phyloP scores from a whole-genome alignment of 257 asterid species.

The Fraxinus anomala region DNA sequence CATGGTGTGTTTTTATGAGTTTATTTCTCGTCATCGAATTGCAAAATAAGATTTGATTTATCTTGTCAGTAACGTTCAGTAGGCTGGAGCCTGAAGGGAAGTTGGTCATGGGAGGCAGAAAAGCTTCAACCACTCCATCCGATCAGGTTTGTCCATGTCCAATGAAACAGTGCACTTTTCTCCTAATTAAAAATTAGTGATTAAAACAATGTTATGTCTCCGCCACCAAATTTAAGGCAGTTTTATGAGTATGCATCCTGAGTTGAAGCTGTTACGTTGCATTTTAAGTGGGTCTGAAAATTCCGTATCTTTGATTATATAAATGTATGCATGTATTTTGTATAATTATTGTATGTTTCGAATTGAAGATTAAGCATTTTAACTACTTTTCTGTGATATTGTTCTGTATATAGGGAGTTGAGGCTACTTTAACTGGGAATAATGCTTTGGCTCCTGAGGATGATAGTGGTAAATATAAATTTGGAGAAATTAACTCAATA shows the following conservation, averaged over 20 bases:
- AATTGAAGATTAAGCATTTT: conserved; percentile 16
- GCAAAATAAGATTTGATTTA: conserved; percentile 34
- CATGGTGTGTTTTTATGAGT: conserved; percentile 12
- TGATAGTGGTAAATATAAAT: conserved; percentile 40
- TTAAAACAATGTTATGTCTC: not conserved
- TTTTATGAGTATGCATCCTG: not conserved
- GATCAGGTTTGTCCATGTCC: conserved; percentile 62
- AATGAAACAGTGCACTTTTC: not conserved
- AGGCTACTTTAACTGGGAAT: conserved; percentile 37
- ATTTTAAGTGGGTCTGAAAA: not conserved
- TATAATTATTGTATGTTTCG: not conserved
- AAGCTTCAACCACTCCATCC: conserved; percentile 48
- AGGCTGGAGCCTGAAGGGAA: conserved; percentile 95
- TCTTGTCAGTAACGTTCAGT: conserved; percentile 82
- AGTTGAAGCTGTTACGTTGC: not conserved
- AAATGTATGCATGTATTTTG: not conserved
- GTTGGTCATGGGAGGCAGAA: conserved; percentile 93
- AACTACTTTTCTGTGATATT: not conserved
- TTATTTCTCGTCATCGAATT: conserved; percentile 25
- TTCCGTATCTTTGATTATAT: not conserved
- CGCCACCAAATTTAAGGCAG: not conserved
- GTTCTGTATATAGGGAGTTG: conserved; percentile 61
- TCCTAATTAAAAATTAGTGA: not conserved
- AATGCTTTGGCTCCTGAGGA: conserved; percentile 44
- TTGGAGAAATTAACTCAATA: conserved; percentile 36